Evolutionary conservation across 139 green algal genomes (phyloP), one percentile per base, ranked within the genome.

Genomic region (Volvox africanus): DNA sequence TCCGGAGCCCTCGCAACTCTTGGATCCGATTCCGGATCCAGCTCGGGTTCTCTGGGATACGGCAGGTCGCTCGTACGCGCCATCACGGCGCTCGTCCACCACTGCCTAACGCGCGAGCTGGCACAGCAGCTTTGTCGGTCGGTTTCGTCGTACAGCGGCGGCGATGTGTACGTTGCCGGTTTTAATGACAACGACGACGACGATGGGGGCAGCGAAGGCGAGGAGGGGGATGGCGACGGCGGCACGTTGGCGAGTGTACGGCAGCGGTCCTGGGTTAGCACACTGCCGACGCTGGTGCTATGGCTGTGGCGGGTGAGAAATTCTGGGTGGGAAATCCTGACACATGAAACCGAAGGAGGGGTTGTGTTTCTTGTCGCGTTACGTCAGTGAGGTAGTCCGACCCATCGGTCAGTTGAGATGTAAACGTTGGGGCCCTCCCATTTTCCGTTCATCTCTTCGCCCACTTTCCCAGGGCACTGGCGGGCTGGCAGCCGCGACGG

Each of bases 271-370:
- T 28, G 28, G 36, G 50, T 50, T 35, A 30, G 36, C 12, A 81
- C 67, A 1, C 83, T 89, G 33, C 83, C 68, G 14, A 24, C 83
- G 21, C 13, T 89, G 67, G 83, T 89, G 83, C 33, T 89, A 65
- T 89, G 83, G 83, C 35, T 89, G 68, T 89, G 83, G 80, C 80
- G 55, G 80, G 80, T 86, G 80, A 86, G 80, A 28, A 55, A 55
- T 55, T 14, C 9, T 55, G 44, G 44, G 44, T 9, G n/a, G n/a
- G n/a, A n/a, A n/a, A n/a, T n/a, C n/a, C n/a, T n/a, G n/a, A n/a
- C 44, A 14, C 9, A 55, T 55, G 44, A 55, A 14, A 55, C 44
- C 44, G 9, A 9, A 55, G 44, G 9, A 55, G 9, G 9, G 44
- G 44, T 55, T 55, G 9, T 5, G 44, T n/a, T n/a, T n/a, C n/a